phyloP scores from a whole-genome alignment of 2,329 filamentous ascomycete species.

The Penicillium fuscoglaucum region DNA sequence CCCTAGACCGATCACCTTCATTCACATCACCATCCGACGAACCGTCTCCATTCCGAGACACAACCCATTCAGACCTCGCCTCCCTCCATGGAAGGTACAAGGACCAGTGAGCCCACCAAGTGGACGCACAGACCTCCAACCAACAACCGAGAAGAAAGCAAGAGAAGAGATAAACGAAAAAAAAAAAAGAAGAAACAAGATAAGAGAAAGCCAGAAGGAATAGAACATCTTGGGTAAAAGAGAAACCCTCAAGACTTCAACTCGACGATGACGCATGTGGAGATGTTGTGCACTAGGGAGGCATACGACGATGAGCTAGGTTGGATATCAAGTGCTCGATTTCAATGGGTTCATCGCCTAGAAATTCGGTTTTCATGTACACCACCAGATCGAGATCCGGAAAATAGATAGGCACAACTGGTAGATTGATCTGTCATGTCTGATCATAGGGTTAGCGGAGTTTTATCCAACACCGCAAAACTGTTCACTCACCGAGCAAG shows the following conservation, averaged over 20 bases:
- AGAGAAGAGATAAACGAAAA: slow-evolving; percentile 2
- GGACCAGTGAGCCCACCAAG: background rate
- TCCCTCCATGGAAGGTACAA: background rate
- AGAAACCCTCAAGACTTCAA: slow-evolving; percentile 1
- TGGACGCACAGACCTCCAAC: background rate
- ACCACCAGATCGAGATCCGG: slow-evolving; percentile 3
- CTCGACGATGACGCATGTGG: slow-evolving; percentile 2
- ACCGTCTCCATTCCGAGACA: background rate
- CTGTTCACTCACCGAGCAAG: slow-evolving; percentile 10
- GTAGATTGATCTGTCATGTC: slow-evolving; percentile 14
- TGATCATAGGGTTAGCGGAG: background rate
- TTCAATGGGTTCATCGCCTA: background rate
- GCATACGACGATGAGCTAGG: background rate
- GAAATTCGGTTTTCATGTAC: slow-evolving; percentile 11
- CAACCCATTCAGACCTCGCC: slow-evolving; percentile 2
- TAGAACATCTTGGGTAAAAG: slow-evolving; percentile 2
- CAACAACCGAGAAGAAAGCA: slow-evolving; percentile 15
- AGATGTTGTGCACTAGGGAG: background rate
- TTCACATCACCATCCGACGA: background rate
- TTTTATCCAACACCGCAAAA: background rate
- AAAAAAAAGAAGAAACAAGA: slow-evolving; percentile 2
- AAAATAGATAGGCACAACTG: slow-evolving; percentile 13
- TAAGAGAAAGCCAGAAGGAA: slow-evolving; percentile 16
- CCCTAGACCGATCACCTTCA: background rate
- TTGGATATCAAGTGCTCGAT: background rate